Evolutionary conservation across 164 flowering plant species (phyloP), one percentile per base, ranked within the genome.

Genomic region (Sextonia rubra): DNA sequence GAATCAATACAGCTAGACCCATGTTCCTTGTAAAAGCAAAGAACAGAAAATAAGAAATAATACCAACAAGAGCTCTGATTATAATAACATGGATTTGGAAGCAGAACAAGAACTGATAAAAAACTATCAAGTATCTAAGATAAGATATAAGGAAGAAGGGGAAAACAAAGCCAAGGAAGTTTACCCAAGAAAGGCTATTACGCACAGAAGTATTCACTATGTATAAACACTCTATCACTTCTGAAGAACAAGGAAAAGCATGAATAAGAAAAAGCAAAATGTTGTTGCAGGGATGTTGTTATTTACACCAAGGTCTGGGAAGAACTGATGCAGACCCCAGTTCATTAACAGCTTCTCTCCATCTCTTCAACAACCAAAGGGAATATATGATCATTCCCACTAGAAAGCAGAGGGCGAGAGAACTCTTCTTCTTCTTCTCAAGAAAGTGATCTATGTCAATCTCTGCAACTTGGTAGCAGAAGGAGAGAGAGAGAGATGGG

Each of bases 351-450:
- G 79, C 85, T 24, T 66, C 65, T n/a, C 68, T 47, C 91, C 89
- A 87, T 71, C 70, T 82, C 74, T 80, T 83, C 47, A 79, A 71
- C 14, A 86, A 78, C 91, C 91, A 87, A 17, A 87, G 86, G 7
- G 86, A 83, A 77, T 87, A 85, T 17, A 82, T 52, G 47, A 87
- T 87, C 82, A 84, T 78, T 5, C 63, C 82, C 56, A 81, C 44
- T 29, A 85, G 87, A 37, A 77, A 79, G 11, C 83, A 47, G 58
- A n/a, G n/a, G n/a, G n/a, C n/a, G n/a, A n/a, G n/a, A n/a, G n/a
- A n/a, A n/a, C n/a, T n/a, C n/a, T n/a, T n/a, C n/a, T n/a, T n/a
- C n/a, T n/a, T n/a, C n/a, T n/a, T n/a, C n/a, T n/a, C n/a, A n/a
- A n/a, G n/a, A n/a, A n/a, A n/a, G n/a, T n/a, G n/a, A n/a, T n/a